These are phyloP conservation scores for Phascolomyces articulosus DNA, from an alignment of 371 early-diverging fungal species.

Conservation along the genomic window DNA sequence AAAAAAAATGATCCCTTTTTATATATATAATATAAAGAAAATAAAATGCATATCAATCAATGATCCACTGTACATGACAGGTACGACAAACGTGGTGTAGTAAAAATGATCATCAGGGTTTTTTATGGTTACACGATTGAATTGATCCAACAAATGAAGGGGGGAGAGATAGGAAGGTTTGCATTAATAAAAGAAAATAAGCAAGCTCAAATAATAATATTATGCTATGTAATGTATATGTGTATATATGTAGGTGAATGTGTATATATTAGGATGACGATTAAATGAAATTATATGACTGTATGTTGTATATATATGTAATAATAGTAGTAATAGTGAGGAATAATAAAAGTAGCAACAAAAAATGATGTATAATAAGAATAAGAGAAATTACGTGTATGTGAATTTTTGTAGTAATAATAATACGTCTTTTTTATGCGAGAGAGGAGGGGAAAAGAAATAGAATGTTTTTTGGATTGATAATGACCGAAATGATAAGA, in stretches of 20 bases:
- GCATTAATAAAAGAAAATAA: background rate
- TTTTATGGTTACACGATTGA: background rate
- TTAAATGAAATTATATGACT: background rate
- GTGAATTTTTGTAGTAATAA: background rate
- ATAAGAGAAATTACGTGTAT: background rate
- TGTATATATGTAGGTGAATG: too few species aligned
- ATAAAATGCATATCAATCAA: too few species aligned
- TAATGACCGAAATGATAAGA: too few species aligned
- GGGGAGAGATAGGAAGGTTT: background rate
- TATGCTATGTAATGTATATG: too few species aligned
- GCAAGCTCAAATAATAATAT: background rate
- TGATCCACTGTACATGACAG: too few species aligned
- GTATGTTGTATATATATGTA: background rate
- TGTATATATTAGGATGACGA: background rate
- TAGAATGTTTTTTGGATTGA: too few species aligned
- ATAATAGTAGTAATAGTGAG: too few species aligned
- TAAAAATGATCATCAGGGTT: slow-evolving; percentile 6
- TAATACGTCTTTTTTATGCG: too few species aligned
- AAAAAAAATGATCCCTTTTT: too few species aligned
- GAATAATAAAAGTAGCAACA: background rate
- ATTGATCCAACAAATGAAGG: background rate
- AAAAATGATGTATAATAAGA: background rate
- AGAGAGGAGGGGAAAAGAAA: too few species aligned
- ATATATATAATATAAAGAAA: too few species aligned
- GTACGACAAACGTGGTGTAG: background rate